Evolutionary conservation across 441 rosid species (phyloP), one percentile per base, ranked within the genome.

Genomic region (Cnidoscolus chayamansa): DNA sequence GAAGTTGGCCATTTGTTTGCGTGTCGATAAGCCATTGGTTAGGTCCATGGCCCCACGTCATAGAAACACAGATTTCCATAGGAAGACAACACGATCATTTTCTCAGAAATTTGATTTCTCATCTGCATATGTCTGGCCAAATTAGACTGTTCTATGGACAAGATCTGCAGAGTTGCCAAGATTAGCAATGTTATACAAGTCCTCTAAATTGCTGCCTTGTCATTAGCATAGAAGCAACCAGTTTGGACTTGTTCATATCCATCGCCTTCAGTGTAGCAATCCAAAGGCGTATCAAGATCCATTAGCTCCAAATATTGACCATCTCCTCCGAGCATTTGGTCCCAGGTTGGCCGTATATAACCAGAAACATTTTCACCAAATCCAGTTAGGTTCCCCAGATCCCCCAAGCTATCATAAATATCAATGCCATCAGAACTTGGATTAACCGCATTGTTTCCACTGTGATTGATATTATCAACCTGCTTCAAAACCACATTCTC

Each of bases 361-460:
- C 11, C 0, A 35, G 59, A 3, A 68, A 8, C 49, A 72, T 30
- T 65, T 59, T 61, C 75, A 72, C 12, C 10, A 3, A 25, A 57
- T 76, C 54, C 50, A 16, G 32, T 66, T 25, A 73, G 74, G 70
- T 61, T 48, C 62, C 63, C 69, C 49, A 83, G 75, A 72, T 84
- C 89, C 25, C 69, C 82, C 72, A 88, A 76, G 11, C 17, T 78
- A 0, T 51, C 9, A 67, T 35, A 83, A 53, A 80, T 68, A 68
- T 65, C 86, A 51, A 70, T 75, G 1, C 32, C 81, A 63, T 80
- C 85, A 4, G 64, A 61, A 20, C 5, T 0, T 10, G 74, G 56
- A 10, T 65, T 5, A 47, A 62, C 37, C 48, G 17, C 60, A 67
- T 20, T 9, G 31, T 50, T 55, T n/a, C 50, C 77, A 25, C 19